Evolutionary conservation across 2,329 filamentous ascomycete species (phyloP), one percentile per base, ranked within the genome.

Genomic region (Cercospora janseana): DNA sequence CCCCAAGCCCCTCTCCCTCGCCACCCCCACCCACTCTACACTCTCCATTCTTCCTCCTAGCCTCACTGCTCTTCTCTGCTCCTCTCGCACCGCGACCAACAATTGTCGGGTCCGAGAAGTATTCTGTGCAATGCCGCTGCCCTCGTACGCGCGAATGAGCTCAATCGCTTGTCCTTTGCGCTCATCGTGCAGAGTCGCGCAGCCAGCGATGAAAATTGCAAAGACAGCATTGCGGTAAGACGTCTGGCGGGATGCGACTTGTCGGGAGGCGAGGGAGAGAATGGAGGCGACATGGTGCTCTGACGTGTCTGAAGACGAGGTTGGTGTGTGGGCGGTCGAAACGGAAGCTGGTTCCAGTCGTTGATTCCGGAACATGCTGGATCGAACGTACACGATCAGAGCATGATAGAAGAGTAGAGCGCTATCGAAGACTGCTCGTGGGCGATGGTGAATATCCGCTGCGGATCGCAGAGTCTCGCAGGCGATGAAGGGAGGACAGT

Each of bases 161-260:
- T 75, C 69, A 49, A 80, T 64, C 1, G 74, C 75, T 56, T 70
- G 66, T 46, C 68, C 66, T 59, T 79, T 77, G 15, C 73, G 67
- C 4, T 66, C 66, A 6, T 65, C 64, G 18, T 72, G 67, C 0
- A 60, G 65, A 2, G 69, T 65, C 8, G 72, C 72, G 13, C 74
- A 70, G 3, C 78, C 79, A 0, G 77, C 75, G 51, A 81, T 71
- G 59, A 81, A 80, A 0, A 80, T 56, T 0, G 79, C 77, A 53
- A 81, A 80, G 2, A 78, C 68, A 4, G 77, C 60, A 49, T 75
- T 75, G 16, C 74, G 70, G 12, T 70, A 69, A 4, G 75, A 70
- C 10, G 70, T 66, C 8, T 69, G 69, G 4, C 66, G 65, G 2
- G 64, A 62, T 13, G 67, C 65, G 4, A 74, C 60, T 1, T 75